These are phyloP conservation scores for Huntiella omanensis DNA, from an alignment of 2,329 filamentous ascomycete genomes.

Conservation along the genomic window DNA sequence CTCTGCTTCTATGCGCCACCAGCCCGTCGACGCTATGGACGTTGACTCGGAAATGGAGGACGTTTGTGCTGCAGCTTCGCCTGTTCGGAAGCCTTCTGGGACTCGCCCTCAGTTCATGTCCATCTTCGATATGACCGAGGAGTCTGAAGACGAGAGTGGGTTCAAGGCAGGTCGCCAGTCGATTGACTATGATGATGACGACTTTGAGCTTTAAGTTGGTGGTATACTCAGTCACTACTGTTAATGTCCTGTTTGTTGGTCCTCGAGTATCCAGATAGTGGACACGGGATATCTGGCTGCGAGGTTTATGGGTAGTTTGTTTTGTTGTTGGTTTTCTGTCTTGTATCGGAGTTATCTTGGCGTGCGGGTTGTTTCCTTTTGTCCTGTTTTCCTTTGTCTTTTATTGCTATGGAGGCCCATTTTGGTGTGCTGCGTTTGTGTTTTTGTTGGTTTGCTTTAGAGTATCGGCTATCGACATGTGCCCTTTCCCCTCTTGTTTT, in stretches of 20 bases:
- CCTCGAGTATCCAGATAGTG: slow-evolving; percentile 8
- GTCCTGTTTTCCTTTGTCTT: slow-evolving; percentile 1
- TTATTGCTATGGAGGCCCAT: background rate
- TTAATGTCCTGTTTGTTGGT: slow-evolving; percentile 1
- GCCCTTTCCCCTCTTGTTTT: background rate
- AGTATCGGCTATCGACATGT: background rate
- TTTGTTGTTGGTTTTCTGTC: background rate
- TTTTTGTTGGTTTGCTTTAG: background rate
- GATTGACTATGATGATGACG: slow-evolving; percentile 30
- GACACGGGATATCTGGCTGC: slow-evolving; percentile 10
- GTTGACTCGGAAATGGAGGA: background rate
- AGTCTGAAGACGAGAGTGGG: slow-evolving; percentile 21
- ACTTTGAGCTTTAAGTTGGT: slow-evolving; percentile 31
- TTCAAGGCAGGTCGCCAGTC: slow-evolving; percentile 17
- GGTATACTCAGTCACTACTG: background rate
- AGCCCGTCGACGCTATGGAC: background rate
- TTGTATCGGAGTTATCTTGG: too few species aligned
- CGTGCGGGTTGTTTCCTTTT: background rate
- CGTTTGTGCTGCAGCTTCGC: slow-evolving; percentile 3
- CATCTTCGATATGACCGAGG: slow-evolving; percentile 35
- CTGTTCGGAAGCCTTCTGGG: slow-evolving; percentile 12
- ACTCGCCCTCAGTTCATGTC: slow-evolving; percentile 34
- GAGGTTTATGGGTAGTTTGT: background rate
- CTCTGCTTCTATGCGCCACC: slow-evolving; percentile 15
- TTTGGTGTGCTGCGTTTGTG: background rate